A percentile compares a stretch with the other conserved stretches of the same genome.
Evolutionary conservation across 352 stramenopile genomes (phyloP).

Genomic region (Globisporangium apiculatum): DNA sequence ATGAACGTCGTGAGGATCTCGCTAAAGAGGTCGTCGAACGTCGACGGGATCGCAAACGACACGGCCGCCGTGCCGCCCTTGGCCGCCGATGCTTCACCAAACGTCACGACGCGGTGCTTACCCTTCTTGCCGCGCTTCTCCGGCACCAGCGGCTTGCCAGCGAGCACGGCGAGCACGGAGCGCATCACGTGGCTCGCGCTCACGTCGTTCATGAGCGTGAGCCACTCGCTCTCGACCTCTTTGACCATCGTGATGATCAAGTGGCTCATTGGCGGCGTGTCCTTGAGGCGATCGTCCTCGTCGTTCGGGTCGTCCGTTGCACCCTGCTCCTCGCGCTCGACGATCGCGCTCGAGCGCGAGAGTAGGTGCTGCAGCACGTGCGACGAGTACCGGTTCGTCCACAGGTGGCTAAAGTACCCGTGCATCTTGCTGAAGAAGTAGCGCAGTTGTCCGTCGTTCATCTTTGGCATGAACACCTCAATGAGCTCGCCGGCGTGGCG

Average conservation of each 20-base stretch:
- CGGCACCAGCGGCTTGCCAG: constrained; percentile 49
- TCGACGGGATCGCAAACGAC: constrained; percentile 41
- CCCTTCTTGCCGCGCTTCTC: constrained; percentile 81
- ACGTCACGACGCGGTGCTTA: constrained; percentile 67
- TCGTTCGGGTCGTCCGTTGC: constrained; percentile 26
- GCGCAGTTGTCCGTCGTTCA: constrained; percentile 61
- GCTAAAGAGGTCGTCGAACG: constrained; percentile 52
- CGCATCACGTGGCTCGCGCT: constrained; percentile 80
- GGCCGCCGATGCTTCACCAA: constrained; percentile 28
- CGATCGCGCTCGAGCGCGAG: constrained; percentile 44
- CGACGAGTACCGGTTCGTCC: constrained; percentile 85
- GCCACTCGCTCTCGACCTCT: constrained; percentile 74
- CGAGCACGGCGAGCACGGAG: constrained; percentile 59
- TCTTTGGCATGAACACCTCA: constrained; percentile 65
- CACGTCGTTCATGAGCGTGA: constrained; percentile 82
- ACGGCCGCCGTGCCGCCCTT: constrained; percentile 28
- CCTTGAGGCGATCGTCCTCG: constrained; percentile 53
- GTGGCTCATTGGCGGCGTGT: constrained; percentile 55
- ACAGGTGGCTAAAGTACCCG: constrained; percentile 74
- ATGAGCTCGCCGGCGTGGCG: constrained; percentile 65
- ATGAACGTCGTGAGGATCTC: constrained; percentile 51
- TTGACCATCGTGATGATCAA: constrained; percentile 69
- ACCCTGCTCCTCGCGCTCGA: constrained; percentile 32
- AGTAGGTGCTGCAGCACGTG: constrained; percentile 78
- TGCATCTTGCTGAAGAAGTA: constrained; percentile 78